These are phyloP conservation scores for Aspergillus conjunctus DNA, from an alignment of 495 filamentous ascomycete genomes.

Conservation along the genomic window DNA sequence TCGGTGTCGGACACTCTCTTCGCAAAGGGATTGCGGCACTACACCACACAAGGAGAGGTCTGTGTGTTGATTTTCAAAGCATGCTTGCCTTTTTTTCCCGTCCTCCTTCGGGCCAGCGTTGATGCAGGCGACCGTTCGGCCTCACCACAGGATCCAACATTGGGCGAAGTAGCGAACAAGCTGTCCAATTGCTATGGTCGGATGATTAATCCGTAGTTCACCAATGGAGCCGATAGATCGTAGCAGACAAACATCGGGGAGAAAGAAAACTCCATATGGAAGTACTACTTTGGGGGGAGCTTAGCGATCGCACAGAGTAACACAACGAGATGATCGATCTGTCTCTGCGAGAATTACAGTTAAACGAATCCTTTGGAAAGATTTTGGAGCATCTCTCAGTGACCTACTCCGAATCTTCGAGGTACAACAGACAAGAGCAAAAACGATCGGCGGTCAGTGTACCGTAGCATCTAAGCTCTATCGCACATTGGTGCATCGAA, in stretches of 20 bases:
- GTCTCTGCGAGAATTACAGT: background rate
- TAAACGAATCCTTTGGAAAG: background rate
- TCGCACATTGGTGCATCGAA: conserved; percentile 5
- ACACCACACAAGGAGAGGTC: conserved; percentile 4
- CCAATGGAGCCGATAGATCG: background rate
- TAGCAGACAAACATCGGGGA: background rate
- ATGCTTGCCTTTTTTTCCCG: conserved; percentile 10
- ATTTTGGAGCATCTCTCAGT: background rate
- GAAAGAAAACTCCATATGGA: background rate
- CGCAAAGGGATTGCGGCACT: no score
- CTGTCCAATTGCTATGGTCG: conserved; percentile 5
- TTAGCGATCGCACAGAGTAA: background rate
- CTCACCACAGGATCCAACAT: no score
- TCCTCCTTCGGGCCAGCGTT: background rate
- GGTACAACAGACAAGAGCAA: conserved; percentile 7
- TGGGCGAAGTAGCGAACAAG: background rate
- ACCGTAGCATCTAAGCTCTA: conserved; percentile 13
- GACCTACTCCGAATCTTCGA: conserved; percentile 4
- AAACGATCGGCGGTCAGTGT: conserved; percentile 24
- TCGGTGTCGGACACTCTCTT: no score
- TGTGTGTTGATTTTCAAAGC: conserved; percentile 10
- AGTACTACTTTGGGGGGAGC: background rate
- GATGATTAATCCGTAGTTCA: background rate
- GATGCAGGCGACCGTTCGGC: conserved; percentile 13
- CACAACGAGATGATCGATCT: background rate